Evolutionary conservation across 176 grass and related monocot genomes (phyloP).

Genomic region (Coix lacrymajobi): DNA sequence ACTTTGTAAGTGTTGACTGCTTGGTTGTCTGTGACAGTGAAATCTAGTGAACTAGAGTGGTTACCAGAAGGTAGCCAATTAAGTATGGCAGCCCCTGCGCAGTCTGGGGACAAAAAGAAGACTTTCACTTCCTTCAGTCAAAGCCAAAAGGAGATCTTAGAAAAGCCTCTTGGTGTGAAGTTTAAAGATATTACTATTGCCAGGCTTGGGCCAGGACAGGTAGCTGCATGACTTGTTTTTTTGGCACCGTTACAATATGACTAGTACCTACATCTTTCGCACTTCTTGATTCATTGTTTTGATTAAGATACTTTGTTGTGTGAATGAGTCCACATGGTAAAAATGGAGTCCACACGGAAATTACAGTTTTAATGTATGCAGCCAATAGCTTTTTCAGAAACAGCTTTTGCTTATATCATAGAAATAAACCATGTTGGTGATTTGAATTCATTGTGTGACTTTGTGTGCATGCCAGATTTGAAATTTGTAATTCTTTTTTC

Average conservation of each 20-base stretch:
- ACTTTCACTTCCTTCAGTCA: constrained; percentile 67
- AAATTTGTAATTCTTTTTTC: not conserved
- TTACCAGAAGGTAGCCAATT: constrained; percentile 88
- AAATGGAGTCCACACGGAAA: not conserved
- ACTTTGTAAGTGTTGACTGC: not conserved
- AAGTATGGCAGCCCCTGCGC: constrained; percentile 34
- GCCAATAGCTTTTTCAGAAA: not conserved
- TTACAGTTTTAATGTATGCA: not conserved
- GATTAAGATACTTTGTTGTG: not conserved
- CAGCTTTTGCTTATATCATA: not conserved
- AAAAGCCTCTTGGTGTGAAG: constrained; percentile 54
- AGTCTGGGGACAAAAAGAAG: constrained; percentile 58
- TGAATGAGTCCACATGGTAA: constrained; percentile 3
- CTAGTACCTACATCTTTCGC: not conserved
- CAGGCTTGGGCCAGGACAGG: constrained; percentile 91
- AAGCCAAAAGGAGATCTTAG: constrained; percentile 55
- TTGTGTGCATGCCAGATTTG: not conserved
- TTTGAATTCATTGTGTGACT: constrained; percentile 4
- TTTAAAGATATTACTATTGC: constrained; percentile 78
- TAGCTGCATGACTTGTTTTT: not conserved
- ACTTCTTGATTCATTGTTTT: not conserved
- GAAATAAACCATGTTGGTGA: not conserved
- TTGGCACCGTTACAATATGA: not conserved
- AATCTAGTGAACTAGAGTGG: constrained; percentile 79
- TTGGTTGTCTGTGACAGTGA: constrained; percentile 54